phyloP scores from a whole-genome alignment of 1,284 basidiomycete genomes.

The Puccinia hordei region DNA sequence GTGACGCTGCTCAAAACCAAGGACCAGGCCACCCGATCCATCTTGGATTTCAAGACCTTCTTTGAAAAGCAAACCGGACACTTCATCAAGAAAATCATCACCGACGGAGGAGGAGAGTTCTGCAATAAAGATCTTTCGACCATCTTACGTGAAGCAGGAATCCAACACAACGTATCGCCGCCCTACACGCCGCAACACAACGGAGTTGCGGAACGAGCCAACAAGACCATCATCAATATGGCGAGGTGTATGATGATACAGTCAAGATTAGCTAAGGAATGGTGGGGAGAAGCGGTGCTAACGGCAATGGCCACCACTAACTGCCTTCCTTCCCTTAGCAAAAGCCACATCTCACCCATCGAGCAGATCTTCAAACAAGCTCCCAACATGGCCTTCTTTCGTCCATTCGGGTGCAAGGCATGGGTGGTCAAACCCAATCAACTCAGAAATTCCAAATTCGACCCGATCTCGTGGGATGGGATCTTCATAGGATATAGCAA shows the following conservation, averaged over 20 bases:
- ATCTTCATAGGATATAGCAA: not conserved
- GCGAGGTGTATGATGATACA: no score
- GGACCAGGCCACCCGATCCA: not conserved
- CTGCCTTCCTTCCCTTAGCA: not conserved
- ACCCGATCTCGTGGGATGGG: not conserved
- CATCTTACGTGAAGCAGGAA: no score
- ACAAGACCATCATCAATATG: not conserved
- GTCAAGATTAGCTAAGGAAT: no score
- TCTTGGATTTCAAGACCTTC: not conserved
- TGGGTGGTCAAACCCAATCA: slow-evolving; percentile 11
- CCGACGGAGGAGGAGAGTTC: slow-evolving; percentile 18
- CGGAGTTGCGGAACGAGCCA: no score
- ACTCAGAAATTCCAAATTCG: not conserved
- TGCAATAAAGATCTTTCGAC: not conserved
- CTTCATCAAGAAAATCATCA: not conserved
- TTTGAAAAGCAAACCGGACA: not conserved
- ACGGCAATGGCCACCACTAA: not conserved
- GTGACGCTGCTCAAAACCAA: not conserved
- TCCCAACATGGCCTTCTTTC: slow-evolving; percentile 6
- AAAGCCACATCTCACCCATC: not conserved
- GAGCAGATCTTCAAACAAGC: not conserved
- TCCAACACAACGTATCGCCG: no score
- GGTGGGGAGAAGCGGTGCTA: not conserved
- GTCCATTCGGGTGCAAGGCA: not conserved
- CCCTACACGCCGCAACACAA: no score